Conservation (phyloP, 2,329 filamentous ascomycete genomes). For the Phialocephala subalpina region DNA sequence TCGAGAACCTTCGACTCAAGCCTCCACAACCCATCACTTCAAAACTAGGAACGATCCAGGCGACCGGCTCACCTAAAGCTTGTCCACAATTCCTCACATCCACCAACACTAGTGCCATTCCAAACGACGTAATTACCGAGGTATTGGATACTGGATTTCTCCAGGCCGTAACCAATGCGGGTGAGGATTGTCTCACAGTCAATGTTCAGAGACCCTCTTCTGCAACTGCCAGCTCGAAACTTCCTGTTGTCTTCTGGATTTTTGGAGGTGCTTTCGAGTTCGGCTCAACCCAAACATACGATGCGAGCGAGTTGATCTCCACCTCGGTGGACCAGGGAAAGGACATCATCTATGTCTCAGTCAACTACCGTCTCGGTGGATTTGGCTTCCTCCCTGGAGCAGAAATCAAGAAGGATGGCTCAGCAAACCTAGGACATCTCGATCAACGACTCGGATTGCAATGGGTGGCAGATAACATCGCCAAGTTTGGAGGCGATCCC, state of each 20-base stretch:
- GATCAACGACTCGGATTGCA: constrained; percentile 77
- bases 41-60: constrained; percentile 66
- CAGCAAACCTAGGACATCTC: constrained; percentile 74
- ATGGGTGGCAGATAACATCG: constrained; percentile 83
- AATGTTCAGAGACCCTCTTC: constrained; percentile 66
- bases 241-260: constrained; percentile 77
- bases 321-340: constrained; percentile 58
- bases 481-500: constrained; percentile 72
- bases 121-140: constrained; percentile 54
- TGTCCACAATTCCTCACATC: constrained; percentile 74
- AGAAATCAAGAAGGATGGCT: constrained; percentile 72
- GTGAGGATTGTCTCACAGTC: constrained; percentile 71
- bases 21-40: constrained; percentile 69
- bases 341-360: constrained; percentile 76
- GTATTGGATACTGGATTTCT: constrained; percentile 65
- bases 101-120: constrained; percentile 45
- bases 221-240: constrained; percentile 59
- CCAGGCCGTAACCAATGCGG: constrained; percentile 59
- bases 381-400: constrained; percentile 78
- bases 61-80: constrained; percentile 62
- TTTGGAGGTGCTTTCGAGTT: constrained; percentile 72
- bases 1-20: constrained; percentile 71
- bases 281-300: constrained; percentile 60
- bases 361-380: constrained; percentile 80
- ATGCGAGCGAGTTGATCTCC: constrained; percentile 55